phyloP scores from a whole-genome alignment of 805 yeast genomes.

The Metschnikowia matae region DNA sequence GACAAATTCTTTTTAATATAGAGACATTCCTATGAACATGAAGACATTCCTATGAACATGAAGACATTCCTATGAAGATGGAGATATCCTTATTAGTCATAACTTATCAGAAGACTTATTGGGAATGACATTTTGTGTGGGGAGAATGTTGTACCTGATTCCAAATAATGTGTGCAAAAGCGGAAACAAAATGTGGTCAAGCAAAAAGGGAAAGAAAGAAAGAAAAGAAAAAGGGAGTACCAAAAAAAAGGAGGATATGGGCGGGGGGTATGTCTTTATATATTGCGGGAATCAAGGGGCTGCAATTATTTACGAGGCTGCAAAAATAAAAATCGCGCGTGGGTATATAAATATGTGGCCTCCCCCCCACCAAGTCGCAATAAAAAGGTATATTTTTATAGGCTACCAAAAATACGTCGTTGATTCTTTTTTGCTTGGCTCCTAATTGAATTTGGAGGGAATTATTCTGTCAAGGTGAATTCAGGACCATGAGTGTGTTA shows the following conservation, averaged over 20 bases:
- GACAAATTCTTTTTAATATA: no score
- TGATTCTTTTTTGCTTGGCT: no score
- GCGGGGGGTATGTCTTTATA: background rate
- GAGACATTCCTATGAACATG: no score
- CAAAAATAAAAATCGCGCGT: background rate
- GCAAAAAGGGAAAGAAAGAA: background rate
- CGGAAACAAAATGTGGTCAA: background rate
- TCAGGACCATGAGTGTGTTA: no score
- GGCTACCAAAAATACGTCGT: background rate
- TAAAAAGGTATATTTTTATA: background rate
- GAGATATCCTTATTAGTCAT: no score
- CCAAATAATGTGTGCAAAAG: background rate
- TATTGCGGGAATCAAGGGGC: background rate
- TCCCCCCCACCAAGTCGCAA: background rate
- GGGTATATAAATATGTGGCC: background rate
- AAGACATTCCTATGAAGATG: no score
- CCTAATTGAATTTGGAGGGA: no score
- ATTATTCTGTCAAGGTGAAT: no score
- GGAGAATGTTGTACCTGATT: no score
- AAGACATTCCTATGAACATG: no score
- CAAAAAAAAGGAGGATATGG: background rate
- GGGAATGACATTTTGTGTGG: no score
- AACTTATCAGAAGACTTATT: no score
- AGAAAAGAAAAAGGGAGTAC: background rate
- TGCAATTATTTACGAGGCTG: conserved; percentile 1